Evolutionary conservation across 2,329 filamentous ascomycete genomes (phyloP).

Genomic region (Thyridium curvatum): DNA sequence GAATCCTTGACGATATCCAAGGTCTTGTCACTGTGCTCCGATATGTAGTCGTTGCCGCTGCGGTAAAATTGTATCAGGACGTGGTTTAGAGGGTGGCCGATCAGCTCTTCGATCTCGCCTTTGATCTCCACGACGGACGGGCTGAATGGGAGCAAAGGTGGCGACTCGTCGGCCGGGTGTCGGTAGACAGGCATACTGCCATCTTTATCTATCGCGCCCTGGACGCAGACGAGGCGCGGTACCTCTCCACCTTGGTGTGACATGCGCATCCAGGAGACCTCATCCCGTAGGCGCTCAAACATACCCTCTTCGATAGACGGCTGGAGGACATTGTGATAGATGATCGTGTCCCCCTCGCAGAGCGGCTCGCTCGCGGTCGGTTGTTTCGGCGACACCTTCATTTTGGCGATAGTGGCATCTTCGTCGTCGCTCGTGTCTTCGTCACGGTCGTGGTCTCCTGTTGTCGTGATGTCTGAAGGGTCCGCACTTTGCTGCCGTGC

Average conservation of each 20-base stretch:
- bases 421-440: background rate
- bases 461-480: no score
- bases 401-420: background rate
- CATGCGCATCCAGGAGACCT: constrained; percentile 89
- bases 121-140: constrained; percentile 65
- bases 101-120: constrained; percentile 58
- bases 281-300: constrained; percentile 64
- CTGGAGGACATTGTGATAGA: constrained; percentile 66
- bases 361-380: constrained; percentile 41
- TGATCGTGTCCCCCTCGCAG: constrained; percentile 74
- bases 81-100: constrained; percentile 83
- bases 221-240: constrained; percentile 83
- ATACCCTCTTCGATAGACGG: constrained; percentile 45
- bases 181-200: constrained; percentile 86
- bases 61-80: constrained; percentile 91
- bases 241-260: constrained; percentile 87
- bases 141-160: constrained; percentile 71
- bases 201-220: constrained; percentile 63
- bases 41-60: constrained; percentile 84
- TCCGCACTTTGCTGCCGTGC: no score
- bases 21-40: constrained; percentile 95
- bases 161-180: constrained; percentile 84
- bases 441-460: background rate
- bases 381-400: constrained; percentile 3
- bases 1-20: constrained; percentile 78